phyloP scores from a whole-genome alignment of 176 grass and related monocot species.

The Cocos nucifera region DNA sequence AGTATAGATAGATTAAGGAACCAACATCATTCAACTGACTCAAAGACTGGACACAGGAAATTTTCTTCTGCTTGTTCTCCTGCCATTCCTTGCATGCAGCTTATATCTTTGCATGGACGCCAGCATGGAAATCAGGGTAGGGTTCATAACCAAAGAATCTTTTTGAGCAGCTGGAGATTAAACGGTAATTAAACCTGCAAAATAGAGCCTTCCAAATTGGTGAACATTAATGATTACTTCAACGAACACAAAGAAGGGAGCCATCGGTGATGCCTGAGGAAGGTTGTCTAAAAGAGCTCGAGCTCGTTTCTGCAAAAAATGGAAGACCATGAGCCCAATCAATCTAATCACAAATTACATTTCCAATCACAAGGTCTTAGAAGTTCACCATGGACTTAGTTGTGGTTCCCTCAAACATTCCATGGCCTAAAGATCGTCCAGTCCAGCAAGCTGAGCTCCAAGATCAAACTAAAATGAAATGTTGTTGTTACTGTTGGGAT shows the following conservation, averaged over 20 bases:
- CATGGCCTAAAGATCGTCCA: constrained; percentile 18
- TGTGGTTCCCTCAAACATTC: constrained; percentile 11
- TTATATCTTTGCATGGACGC: constrained; percentile 55
- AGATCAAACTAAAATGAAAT: constrained; percentile 10
- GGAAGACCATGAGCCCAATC: background rate
- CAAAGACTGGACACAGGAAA: background rate
- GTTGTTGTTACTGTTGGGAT: too few relatives aligned
- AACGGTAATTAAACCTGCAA: background rate
- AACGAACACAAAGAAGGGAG: constrained; percentile 17
- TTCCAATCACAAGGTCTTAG: too few relatives aligned
- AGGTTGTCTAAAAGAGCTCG: constrained; percentile 15
- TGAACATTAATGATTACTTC: constrained; percentile 1
- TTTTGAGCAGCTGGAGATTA: constrained; percentile 50
- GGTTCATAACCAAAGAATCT: constrained; percentile 61
- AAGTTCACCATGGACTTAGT: too few relatives aligned
- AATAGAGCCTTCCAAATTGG: too few relatives aligned
- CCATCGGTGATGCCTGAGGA: background rate
- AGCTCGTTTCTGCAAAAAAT: constrained; percentile 13
- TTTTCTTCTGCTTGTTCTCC: constrained; percentile 58
- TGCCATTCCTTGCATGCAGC: constrained; percentile 54
- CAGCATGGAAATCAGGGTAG: constrained; percentile 71
- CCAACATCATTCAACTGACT: too few relatives aligned
- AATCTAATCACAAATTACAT: too few relatives aligned
- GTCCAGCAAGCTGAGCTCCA: constrained; percentile 9
- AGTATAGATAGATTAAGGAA: too few relatives aligned